Conservation (phyloP, 2,329 filamentous ascomycete species). For the Simplicillium aogashimaense region DNA sequence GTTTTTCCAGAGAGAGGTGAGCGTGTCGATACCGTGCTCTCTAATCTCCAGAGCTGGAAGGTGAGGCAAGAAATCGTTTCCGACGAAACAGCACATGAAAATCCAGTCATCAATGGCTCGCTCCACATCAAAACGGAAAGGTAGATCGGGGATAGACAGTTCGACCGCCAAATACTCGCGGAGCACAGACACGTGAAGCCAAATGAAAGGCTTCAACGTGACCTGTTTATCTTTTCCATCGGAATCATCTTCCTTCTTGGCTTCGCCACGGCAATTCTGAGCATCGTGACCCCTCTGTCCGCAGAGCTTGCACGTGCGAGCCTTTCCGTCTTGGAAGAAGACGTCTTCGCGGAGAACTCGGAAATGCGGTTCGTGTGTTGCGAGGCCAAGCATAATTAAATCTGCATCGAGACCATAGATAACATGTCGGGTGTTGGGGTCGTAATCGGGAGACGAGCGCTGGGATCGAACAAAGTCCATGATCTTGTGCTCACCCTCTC, state of each 20-base stretch:
- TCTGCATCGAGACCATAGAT: conserved; percentile 98
- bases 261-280: conserved; percentile 70
- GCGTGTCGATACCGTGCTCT: conserved; percentile 91
- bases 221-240: conserved; percentile 68
- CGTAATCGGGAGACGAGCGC: conserved; percentile 77
- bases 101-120: conserved; percentile 96
- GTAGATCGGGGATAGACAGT: conserved; percentile 70
- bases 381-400: conserved; percentile 95
- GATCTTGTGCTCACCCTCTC: conserved; percentile 98
- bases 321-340: conserved; percentile 80
- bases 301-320: conserved; percentile 76
- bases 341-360: conserved; percentile 94
- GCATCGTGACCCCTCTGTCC: conserved; percentile 88
- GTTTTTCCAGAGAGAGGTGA: conserved; percentile 95
- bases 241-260: conserved; percentile 69
- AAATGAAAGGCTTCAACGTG: conserved; percentile 87
- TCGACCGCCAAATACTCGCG: conserved; percentile 91
- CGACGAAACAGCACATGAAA: conserved; percentile 98
- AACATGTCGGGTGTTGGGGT: conserved; percentile 95
- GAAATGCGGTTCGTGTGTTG: conserved; percentile 95
- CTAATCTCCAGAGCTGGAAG: conserved; percentile 94
- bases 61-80: conserved; percentile 96
- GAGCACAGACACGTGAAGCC: conserved; percentile 87
- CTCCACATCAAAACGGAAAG: conserved; percentile 87
- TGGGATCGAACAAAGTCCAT: conserved; percentile 98